Evolutionary conservation across 75 land plant species (phyloP), one percentile per base, ranked within the genome.

Genomic region (Pinus taeda): DNA sequence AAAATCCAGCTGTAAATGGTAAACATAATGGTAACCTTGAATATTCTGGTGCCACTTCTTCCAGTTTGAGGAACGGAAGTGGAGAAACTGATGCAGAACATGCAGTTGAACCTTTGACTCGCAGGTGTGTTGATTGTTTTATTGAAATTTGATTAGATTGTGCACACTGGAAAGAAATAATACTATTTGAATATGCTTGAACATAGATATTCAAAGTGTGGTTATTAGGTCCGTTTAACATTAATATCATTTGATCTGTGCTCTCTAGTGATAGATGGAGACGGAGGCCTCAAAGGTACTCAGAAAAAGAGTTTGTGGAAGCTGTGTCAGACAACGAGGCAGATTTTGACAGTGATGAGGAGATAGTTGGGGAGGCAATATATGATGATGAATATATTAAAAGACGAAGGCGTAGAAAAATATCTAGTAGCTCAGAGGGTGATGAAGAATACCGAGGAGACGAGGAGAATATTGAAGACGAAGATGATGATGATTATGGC

Each of bases 341-440:
- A 60, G 91, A 77, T 59, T 84, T 79, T 76, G 98, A 90, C 42
- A 95, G 96, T 87, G 99, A 93, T 76, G 99, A 97, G 63, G 99
- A 97, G 57, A 93, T 95, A 75, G 96, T 93, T 77, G 99, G 98
- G 63, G 99, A 97, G 81, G 99, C 90, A 62, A 85, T 95, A 33
- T 95, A 97, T 80, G 94, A 97, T 83, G 99, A 95, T 11, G 93
- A 93, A 36, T 97, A 93, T 74, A 60, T 93, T n/a, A 83, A 76
- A 75, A 83, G 67, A 13, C 85, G 85, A 49, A 91, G 88, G 72
- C 85, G 85, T 67, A 81, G 77, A 74, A 80, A 59, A 73, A 84
- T 75, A 67, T 60, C 56, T 17, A 83, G 87, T 33, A 84, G 83
- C 61, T 87, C 88, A 1, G 90, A 86, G 71, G 93, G 85, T 42